Percentiles rank a stretch among this genome's conserved stretches.
These are phyloP conservation scores for Omphalea diandra DNA, from an alignment of 441 rosid genomes.

Conservation along the genomic window DNA sequence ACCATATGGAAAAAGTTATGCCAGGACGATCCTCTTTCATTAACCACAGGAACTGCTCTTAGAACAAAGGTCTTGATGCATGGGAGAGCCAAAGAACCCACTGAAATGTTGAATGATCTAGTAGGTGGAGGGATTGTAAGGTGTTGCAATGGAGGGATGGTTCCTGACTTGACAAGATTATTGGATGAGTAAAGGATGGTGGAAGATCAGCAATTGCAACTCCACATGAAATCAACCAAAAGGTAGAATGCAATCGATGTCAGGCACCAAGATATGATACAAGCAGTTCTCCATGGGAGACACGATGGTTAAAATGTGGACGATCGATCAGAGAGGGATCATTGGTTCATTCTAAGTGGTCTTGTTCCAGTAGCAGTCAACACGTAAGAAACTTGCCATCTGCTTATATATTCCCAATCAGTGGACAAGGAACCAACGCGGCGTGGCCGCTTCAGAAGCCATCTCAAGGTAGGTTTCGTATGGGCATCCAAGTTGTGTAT, in stretches of 20 bases:
- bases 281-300: background rate
- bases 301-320: background rate
- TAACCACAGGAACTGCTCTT: slow-evolving; percentile 59
- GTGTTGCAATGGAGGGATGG: slow-evolving; percentile 47
- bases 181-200: slow-evolving; percentile 52
- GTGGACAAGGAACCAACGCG: too few relatives aligned
- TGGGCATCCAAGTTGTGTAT: background rate
- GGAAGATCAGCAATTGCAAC: slow-evolving; percentile 10
- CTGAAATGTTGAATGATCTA: slow-evolving; percentile 65
- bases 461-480: background rate
- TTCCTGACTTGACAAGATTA: slow-evolving; percentile 63
- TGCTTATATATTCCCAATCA: background rate
- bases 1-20: slow-evolving; percentile 85
- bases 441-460: background rate
- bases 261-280: too few relatives aligned
- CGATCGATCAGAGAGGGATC: background rate
- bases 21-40: slow-evolving; percentile 82
- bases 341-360: background rate
- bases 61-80: slow-evolving; percentile 66
- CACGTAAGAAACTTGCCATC: too few relatives aligned
- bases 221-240: slow-evolving; percentile 5
- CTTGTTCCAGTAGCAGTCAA: background rate
- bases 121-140: slow-evolving; percentile 60
- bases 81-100: slow-evolving; percentile 90
- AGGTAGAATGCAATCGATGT: background rate